Conservation (phyloP, 176 grass and related monocot species). For the Eleusine coracana region DNA sequence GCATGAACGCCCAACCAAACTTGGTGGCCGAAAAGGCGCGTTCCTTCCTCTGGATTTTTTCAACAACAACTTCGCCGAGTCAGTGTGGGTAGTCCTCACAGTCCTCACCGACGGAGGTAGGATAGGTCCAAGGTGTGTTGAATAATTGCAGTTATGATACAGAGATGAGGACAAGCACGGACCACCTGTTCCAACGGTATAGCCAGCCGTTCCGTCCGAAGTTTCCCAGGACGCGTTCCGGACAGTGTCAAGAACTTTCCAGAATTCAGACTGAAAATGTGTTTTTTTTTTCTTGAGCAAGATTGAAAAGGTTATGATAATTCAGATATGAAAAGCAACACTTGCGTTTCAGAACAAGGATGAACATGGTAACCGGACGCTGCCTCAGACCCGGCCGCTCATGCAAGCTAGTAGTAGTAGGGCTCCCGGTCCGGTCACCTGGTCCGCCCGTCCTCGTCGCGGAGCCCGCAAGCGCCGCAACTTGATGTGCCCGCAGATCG, state of each 20-base stretch:
- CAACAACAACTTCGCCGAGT: background rate
- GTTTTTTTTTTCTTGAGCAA: background rate
- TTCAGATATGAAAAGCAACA: background rate
- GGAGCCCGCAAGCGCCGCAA: background rate
- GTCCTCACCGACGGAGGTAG: conserved; percentile 24
- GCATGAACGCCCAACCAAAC: background rate
- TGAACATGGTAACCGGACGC: background rate
- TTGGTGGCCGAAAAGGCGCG: background rate
- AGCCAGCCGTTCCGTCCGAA: conserved; percentile 1
- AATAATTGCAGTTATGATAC: background rate
- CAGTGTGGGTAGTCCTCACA: background rate
- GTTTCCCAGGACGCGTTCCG: background rate
- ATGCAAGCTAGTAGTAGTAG: too few relatives aligned
- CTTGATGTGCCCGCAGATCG: background rate
- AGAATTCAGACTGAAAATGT: background rate
- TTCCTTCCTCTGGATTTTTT: background rate
- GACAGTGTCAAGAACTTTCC: background rate
- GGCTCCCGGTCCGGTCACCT: background rate
- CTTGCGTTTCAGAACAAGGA: background rate
- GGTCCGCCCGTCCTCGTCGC: background rate
- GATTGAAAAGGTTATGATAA: background rate
- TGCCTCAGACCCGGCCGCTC: background rate
- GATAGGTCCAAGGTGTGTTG: background rate
- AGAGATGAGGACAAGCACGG: background rate
- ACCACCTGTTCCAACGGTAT: conserved; percentile 3